phyloP scores from a whole-genome alignment of 108 stramenopile genomes.

The Cyclotella distinguenda region DNA sequence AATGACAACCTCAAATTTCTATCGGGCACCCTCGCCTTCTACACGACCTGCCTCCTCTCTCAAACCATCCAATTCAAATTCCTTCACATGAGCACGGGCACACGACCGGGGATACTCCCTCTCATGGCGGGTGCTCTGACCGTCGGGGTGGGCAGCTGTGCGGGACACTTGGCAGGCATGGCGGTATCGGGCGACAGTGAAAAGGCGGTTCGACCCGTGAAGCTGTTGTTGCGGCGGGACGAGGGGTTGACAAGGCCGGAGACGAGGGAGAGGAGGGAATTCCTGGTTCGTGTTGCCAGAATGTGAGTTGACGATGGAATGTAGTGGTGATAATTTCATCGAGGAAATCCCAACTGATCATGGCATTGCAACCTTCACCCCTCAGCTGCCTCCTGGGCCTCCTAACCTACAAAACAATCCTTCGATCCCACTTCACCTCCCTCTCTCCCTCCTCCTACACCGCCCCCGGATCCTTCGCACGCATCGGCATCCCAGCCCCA shows the following conservation, averaged over 20 bases:
- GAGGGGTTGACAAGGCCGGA: constrained; percentile 14
- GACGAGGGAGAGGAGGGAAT: constrained; percentile 30
- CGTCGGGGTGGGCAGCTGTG: constrained; percentile 67
- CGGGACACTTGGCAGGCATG: constrained; percentile 54
- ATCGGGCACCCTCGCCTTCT: constrained; percentile 16
- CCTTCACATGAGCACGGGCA: constrained; percentile 73
- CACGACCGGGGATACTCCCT: constrained; percentile 49
- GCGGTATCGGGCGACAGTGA: not conserved
- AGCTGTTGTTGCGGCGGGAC: not conserved
- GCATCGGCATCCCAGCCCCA: constrained; percentile 55
- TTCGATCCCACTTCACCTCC: constrained; percentile 78
- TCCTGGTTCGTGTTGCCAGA: constrained; percentile 41
- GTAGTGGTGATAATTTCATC: not conserved
- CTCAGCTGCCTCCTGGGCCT: constrained; percentile 65
- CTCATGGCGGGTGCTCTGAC: constrained; percentile 52
- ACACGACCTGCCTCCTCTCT: constrained; percentile 29
- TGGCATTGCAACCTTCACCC: not conserved
- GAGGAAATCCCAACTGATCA: not conserved
- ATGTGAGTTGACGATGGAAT: constrained; percentile 20
- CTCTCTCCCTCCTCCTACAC: constrained; percentile 81
- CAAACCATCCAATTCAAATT: constrained; percentile 50
- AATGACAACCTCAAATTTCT: constrained; percentile 3
- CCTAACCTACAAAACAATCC: constrained; percentile 62
- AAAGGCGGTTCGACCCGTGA: constrained; percentile 33
- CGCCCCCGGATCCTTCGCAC: constrained; percentile 74